These are phyloP conservation scores for Microdochium trichocladiopsis DNA, from an alignment of 2,329 filamentous ascomycete genomes.

Conservation along the genomic window DNA sequence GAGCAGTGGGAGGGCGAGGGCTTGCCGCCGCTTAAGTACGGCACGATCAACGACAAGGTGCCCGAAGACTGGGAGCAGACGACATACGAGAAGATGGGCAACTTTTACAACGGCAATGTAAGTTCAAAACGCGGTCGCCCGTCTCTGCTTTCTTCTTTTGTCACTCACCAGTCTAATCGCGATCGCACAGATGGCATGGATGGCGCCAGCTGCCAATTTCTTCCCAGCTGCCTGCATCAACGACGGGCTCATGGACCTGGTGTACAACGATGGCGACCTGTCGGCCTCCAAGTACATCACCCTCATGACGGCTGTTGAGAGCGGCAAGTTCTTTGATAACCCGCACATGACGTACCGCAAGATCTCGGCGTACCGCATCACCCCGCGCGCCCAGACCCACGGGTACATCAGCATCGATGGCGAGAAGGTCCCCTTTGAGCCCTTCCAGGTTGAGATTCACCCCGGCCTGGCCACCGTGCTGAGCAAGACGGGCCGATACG, in stretches of 20 bases:
- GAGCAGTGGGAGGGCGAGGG: conserved; percentile 33
- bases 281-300: conserved; percentile 57
- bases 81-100: conserved; percentile 72
- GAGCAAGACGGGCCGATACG: conserved; percentile 68
- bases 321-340: conserved; percentile 72
- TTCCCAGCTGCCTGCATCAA: conserved; percentile 76
- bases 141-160: neutral
- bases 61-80: conserved; percentile 71
- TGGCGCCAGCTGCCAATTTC: conserved; percentile 82
- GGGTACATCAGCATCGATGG: conserved; percentile 87
- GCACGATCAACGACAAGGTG: conserved; percentile 70
- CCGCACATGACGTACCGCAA: conserved; percentile 76
- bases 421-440: conserved; percentile 77
- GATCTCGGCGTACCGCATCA: conserved; percentile 78
- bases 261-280: conserved; percentile 73
- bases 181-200: conserved; percentile 66
- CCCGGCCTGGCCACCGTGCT: conserved; percentile 76
- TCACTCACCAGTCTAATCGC: neutral
- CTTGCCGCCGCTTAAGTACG: conserved; percentile 70
- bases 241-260: conserved; percentile 80
- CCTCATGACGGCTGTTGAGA: conserved; percentile 66
- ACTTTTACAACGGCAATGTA: conserved; percentile 88
- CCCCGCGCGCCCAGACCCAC: conserved; percentile 66
- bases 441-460: conserved; percentile 89
- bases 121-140: conserved; percentile 19